These are phyloP conservation scores for Knoxdaviesia proteae DNA, from an alignment of 2,329 filamentous ascomycete genomes.

Conservation along the genomic window DNA sequence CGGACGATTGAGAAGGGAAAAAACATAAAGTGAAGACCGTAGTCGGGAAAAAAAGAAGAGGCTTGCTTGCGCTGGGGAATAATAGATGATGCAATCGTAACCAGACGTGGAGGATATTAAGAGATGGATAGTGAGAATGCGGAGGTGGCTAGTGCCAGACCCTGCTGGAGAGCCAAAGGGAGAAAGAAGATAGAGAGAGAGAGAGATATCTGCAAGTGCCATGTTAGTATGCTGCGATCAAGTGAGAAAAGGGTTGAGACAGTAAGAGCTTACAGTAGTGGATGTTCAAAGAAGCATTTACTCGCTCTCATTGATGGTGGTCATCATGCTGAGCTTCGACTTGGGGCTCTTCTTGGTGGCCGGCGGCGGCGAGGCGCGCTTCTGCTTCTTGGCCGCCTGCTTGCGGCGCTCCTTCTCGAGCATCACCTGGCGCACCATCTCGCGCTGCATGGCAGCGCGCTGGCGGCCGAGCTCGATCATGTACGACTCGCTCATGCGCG, in stretches of 20 bases:
- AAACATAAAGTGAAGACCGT: too few species aligned
- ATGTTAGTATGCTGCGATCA: background rate
- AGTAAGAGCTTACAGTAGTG: too few species aligned
- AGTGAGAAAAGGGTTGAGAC: background rate
- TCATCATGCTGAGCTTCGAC: conserved; percentile 26
- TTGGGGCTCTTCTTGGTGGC: conserved; percentile 28
- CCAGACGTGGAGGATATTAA: background rate
- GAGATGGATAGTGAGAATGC: background rate
- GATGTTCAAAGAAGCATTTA: conserved; percentile 3
- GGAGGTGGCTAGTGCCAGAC: background rate
- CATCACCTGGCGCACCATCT: conserved; percentile 27
- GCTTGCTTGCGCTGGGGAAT: background rate
- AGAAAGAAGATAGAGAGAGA: background rate
- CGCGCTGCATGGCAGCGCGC: conserved; percentile 21
- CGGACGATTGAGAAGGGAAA: too few species aligned
- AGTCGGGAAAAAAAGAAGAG: background rate
- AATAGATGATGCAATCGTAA: background rate
- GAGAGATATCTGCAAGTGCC: background rate
- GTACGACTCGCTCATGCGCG: conserved; percentile 1
- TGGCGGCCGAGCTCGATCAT: conserved; percentile 2
- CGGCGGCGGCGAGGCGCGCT: conserved; percentile 9
- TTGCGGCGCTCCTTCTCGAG: conserved; percentile 33
- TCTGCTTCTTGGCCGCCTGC: conserved; percentile 18
- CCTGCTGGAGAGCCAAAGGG: background rate
- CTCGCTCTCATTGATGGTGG: conserved; percentile 27